Conservation (phyloP, 768 basidiomycete species). For the Rhizopogon rudus region DNA sequence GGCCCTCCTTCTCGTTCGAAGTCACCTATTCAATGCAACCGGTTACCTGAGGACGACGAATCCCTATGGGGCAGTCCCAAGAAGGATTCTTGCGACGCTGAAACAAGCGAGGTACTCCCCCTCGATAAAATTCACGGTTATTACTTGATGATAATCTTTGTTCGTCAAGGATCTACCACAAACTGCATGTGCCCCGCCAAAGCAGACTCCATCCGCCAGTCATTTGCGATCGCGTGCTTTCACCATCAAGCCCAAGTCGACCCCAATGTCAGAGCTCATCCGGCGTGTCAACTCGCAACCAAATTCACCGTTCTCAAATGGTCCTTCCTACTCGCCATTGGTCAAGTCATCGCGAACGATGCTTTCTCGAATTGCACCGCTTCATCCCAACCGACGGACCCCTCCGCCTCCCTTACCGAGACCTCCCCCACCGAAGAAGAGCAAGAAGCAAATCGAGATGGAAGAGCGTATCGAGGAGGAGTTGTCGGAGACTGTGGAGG, state of each 20-base stretch:
- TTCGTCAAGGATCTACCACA: slow-evolving; percentile 4
- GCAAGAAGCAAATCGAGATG: slow-evolving; percentile 69
- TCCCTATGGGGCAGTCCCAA: background rate
- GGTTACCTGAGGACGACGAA: background rate
- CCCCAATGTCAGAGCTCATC: slow-evolving; percentile 74
- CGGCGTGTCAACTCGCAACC: slow-evolving; percentile 64
- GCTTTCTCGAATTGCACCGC: slow-evolving; percentile 66
- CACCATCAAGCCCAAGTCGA: slow-evolving; percentile 48
- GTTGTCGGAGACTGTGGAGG: slow-evolving; percentile 66
- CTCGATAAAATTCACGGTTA: background rate
- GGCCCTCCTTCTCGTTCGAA: background rate
- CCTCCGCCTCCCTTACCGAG: slow-evolving; percentile 72
- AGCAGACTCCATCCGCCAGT: slow-evolving; percentile 8
- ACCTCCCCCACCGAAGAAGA: slow-evolving; percentile 70
- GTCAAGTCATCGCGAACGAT: slow-evolving; percentile 58
- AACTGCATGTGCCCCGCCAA: slow-evolving; percentile 1
- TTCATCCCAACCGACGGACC: slow-evolving; percentile 68
- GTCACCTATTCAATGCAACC: background rate
- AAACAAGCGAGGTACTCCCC: slow-evolving; percentile 11
- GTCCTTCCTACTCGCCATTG: slow-evolving; percentile 53
- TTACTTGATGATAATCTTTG: background rate
- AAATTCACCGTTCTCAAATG: slow-evolving; percentile 42
- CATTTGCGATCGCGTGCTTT: slow-evolving; percentile 21
- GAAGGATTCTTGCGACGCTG: background rate
- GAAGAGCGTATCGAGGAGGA: slow-evolving; percentile 84